Evolutionary conservation across 2,329 filamentous ascomycete genomes (phyloP).

Genomic region (Colletotrichum lentis): DNA sequence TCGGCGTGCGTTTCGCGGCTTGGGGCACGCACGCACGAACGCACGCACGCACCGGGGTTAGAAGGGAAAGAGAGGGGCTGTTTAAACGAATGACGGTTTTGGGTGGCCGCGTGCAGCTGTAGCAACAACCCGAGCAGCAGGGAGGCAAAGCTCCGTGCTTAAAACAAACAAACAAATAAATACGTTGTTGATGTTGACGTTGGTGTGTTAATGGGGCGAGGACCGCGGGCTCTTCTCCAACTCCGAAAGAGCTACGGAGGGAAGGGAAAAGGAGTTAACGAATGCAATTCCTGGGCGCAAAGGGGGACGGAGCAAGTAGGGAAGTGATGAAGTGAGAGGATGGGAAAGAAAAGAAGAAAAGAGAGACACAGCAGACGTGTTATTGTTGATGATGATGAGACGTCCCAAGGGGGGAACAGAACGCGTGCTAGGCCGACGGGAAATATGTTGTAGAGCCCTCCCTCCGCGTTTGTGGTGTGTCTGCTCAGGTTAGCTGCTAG

Average conservation of each 20-base stretch:
- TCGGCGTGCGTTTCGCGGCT: conserved; percentile 28
- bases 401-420: neutral
- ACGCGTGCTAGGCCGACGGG: neutral
- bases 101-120: conserved; percentile 35
- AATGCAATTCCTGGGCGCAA: neutral
- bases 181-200: neutral
- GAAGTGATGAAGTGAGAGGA: too few species aligned
- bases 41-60: neutral
- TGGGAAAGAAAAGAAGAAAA: neutral
- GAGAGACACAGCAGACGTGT: neutral
- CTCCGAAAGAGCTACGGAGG: neutral
- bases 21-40: too few species aligned
- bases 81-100: conserved; percentile 30
- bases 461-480: neutral
- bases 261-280: neutral
- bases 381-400: neutral
- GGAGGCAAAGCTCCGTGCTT: conserved; percentile 3
- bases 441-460: neutral
- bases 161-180: conserved; percentile 20
- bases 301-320: neutral
- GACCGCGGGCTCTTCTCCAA: neutral
- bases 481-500: neutral
- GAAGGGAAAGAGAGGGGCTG: conserved; percentile 6
- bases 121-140: conserved; percentile 27
- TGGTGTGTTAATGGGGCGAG: neutral